Conservation (phyloP, 2,329 filamentous ascomycete species). For the Paecilomyces variotii region DNA sequence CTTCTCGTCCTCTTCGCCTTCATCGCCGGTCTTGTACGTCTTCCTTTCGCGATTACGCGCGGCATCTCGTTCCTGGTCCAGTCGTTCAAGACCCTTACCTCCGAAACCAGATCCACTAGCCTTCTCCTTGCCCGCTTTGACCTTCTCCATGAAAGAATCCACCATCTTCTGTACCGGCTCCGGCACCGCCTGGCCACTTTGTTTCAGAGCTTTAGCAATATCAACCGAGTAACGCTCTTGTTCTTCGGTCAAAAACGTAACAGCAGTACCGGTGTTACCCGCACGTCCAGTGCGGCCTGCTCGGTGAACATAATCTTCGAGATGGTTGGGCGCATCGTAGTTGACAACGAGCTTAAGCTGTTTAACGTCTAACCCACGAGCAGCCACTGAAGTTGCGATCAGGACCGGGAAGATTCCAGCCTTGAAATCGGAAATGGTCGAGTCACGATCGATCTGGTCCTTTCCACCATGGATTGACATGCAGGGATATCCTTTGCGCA, state of each 20-base stretch:
- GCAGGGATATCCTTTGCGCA: slow-evolving; percentile 79
- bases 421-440: slow-evolving; percentile 89
- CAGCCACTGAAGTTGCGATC: slow-evolving; percentile 90
- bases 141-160: slow-evolving; percentile 72
- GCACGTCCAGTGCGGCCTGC: slow-evolving; percentile 89
- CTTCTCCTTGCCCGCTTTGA: slow-evolving; percentile 87
- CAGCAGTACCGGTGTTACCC: slow-evolving; percentile 86
- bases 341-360: slow-evolving; percentile 94
- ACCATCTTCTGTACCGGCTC: slow-evolving; percentile 56
- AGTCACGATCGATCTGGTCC: slow-evolving; percentile 87
- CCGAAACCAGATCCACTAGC: slow-evolving; percentile 78
- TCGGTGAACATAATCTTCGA: slow-evolving; percentile 95
- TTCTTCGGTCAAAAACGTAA: slow-evolving; percentile 86
- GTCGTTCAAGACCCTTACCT: slow-evolving; percentile 83
- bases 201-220: slow-evolving; percentile 83
- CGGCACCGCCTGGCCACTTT: slow-evolving; percentile 79
- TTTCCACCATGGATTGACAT: slow-evolving; percentile 93
- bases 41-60: slow-evolving; percentile 80
- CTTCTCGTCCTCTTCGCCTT: slow-evolving; percentile 63
- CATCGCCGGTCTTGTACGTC: slow-evolving; percentile 83
- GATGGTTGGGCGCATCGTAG: slow-evolving; percentile 85
- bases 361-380: slow-evolving; percentile 90
- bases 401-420: slow-evolving; percentile 81
- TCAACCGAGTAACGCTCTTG: slow-evolving; percentile 87
- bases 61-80: slow-evolving; percentile 85